These are phyloP conservation scores for Fusarium foetens DNA, from an alignment of 2,329 filamentous ascomycete species.

Conservation along the genomic window DNA sequence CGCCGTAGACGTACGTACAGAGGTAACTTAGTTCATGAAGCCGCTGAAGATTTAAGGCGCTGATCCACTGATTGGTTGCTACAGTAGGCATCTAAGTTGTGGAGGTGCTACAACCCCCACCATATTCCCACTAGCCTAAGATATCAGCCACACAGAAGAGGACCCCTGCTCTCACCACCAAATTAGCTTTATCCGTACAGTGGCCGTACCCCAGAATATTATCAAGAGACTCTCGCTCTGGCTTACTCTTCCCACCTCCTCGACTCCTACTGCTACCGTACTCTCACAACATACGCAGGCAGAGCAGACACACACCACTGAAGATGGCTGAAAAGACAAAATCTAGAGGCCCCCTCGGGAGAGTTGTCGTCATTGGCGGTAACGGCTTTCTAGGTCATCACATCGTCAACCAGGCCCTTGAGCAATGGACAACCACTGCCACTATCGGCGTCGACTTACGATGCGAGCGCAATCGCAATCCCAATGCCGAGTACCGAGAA, in stretches of 20 bases:
- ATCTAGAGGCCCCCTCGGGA: constrained; percentile 64
- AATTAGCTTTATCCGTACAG: constrained; percentile 16
- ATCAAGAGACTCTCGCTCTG: constrained; percentile 10
- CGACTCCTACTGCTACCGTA: constrained; percentile 5
- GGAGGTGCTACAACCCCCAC: constrained; percentile 11
- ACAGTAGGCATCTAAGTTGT: constrained; percentile 2
- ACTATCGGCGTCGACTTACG: constrained; percentile 79
- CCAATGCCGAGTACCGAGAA: constrained; percentile 71
- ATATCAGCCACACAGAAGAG: constrained; percentile 28
- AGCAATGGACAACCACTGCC: constrained; percentile 58
- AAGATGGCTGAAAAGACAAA: constrained; percentile 19
- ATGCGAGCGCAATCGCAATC: constrained; percentile 74
- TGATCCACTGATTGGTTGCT: constrained; percentile 14
- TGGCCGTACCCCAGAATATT: constrained; percentile 15
- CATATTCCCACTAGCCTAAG: constrained; percentile 31
- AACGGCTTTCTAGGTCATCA: constrained; percentile 88
- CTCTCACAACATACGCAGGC: not conserved
- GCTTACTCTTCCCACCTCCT: constrained; percentile 17
- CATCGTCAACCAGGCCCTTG: constrained; percentile 78
- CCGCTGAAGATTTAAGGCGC: constrained; percentile 21
- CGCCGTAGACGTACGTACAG: not conserved
- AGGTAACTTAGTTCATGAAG: constrained; percentile 7
- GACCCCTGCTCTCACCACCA: constrained; percentile 26
- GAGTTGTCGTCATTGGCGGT: constrained; percentile 81
- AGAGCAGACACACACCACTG: not conserved